phyloP scores from a whole-genome alignment of 345 rosid genomes.

The Iberis pinnata region DNA sequence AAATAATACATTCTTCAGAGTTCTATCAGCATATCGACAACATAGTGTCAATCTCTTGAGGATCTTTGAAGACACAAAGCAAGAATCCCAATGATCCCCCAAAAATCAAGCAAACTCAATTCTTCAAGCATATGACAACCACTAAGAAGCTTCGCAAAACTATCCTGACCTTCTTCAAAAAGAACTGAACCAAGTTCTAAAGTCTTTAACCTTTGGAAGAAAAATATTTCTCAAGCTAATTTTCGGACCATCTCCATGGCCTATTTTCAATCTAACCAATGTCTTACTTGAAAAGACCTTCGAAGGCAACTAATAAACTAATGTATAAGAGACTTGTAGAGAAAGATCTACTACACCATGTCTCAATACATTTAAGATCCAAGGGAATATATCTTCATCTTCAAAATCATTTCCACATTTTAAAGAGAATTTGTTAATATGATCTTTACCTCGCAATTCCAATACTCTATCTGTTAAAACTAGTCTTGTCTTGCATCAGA shows the following conservation, averaged over 20 bases:
- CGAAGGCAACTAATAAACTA: neutral
- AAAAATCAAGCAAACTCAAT: neutral
- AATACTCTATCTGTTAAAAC: neutral
- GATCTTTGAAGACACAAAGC: neutral
- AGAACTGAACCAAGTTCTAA: neutral
- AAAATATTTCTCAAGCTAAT: too few species aligned
- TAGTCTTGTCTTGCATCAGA: neutral
- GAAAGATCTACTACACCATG: slow-evolving; percentile 9
- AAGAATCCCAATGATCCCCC: neutral
- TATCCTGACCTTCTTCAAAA: neutral
- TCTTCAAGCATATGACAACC: slow-evolving; percentile 14
- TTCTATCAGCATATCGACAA: neutral
- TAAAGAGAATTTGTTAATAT: neutral
- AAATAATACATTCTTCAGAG: neutral
- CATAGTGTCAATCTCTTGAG: neutral
- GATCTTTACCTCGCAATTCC: neutral
- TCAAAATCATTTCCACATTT: neutral
- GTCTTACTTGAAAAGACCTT: slow-evolving; percentile 2
- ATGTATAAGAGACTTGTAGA: neutral
- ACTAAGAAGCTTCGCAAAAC: neutral
- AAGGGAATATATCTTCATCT: neutral
- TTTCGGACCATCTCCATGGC: neutral
- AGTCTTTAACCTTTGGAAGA: neutral
- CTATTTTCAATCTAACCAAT: slow-evolving; percentile 4
- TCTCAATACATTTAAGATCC: slow-evolving; percentile 1